Conservation (phyloP, 192 early-diverging fungal species). For the Diversispora epigaea region DNA sequence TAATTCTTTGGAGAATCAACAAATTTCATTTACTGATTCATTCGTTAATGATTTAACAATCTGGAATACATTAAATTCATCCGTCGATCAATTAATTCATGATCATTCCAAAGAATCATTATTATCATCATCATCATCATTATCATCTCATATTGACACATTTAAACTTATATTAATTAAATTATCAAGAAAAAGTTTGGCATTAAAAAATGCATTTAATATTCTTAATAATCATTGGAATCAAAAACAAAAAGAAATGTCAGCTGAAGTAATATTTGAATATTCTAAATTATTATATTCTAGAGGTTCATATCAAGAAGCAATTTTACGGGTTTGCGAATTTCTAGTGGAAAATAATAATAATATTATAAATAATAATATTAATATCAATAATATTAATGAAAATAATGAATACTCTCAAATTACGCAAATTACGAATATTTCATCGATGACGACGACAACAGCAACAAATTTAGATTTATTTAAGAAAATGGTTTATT, state of each 20-base stretch:
- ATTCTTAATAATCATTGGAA: constrained; percentile 7
- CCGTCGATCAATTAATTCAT: background rate
- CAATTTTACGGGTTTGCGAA: constrained; percentile 6
- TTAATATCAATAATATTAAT: too few relatives aligned
- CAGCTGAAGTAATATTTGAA: constrained; percentile 18
- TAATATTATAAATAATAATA: too few relatives aligned
- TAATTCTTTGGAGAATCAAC: background rate
- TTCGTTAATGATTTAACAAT: constrained; percentile 19
- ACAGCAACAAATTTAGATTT: too few relatives aligned
- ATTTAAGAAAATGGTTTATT: constrained; percentile 38
- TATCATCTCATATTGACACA: background rate
- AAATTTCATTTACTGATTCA: background rate
- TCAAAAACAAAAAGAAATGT: background rate
- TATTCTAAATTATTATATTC: constrained; percentile 20
- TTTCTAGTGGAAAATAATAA: background rate
- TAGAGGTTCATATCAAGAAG: constrained; percentile 13
- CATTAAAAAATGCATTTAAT: background rate
- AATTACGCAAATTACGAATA: too few relatives aligned
- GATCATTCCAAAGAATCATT: background rate
- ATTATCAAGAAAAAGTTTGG: constrained; percentile 24
- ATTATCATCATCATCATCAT: background rate
- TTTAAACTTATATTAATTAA: constrained; percentile 18
- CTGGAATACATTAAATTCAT: constrained; percentile 16
- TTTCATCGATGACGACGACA: too few relatives aligned
- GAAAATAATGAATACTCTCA: too few relatives aligned